A percentile compares a stretch with the other conserved stretches of the same genome.
These are phyloP conservation scores for Phaeomoniella chlamydospora DNA, from an alignment of 2,329 filamentous ascomycete genomes.

Conservation along the genomic window DNA sequence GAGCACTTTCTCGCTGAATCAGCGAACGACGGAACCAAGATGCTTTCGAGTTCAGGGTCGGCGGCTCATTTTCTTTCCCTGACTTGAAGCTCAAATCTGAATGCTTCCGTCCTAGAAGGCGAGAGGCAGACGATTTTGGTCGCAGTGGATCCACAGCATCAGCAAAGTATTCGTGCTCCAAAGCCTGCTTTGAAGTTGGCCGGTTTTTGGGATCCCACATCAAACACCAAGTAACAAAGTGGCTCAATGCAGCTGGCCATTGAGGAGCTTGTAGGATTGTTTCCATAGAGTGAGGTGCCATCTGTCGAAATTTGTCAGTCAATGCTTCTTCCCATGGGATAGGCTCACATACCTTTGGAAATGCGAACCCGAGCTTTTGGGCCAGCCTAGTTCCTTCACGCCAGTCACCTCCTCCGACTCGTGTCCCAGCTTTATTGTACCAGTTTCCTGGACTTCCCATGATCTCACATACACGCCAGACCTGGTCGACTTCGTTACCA, in stretches of 20 bases:
- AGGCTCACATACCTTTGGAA: slow-evolving; percentile 53
- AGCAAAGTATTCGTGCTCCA: slow-evolving; percentile 86
- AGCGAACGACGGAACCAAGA: slow-evolving; percentile 97
- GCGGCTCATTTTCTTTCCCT: slow-evolving; percentile 46
- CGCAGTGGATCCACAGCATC: slow-evolving; percentile 85
- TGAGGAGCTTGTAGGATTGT: slow-evolving; percentile 80
- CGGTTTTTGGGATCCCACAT: slow-evolving; percentile 96
- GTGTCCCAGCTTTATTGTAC: slow-evolving; percentile 80
- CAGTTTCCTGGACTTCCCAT: slow-evolving; percentile 98
- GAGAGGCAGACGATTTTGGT: slow-evolving; percentile 79
- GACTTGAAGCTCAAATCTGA: slow-evolving; percentile 61
- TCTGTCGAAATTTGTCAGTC: slow-evolving; percentile 35
- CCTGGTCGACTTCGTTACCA: slow-evolving; percentile 95
- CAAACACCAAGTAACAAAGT: slow-evolving; percentile 96
- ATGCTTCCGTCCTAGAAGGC: slow-evolving; percentile 75
- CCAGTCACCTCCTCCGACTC: slow-evolving; percentile 93
- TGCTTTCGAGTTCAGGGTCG: slow-evolving; percentile 60
- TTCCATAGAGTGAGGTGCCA: slow-evolving; percentile 95
- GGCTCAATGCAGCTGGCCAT: slow-evolving; percentile 75
- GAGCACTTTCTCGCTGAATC: slow-evolving; percentile 60
- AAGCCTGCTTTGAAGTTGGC: slow-evolving; percentile 84
- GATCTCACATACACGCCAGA: slow-evolving; percentile 97
- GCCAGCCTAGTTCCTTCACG: slow-evolving; percentile 84
- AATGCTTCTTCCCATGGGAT: not conserved
- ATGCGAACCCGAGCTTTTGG: slow-evolving; percentile 94